Evolutionary conservation across 306 rosid species (phyloP), one percentile per base, ranked within the genome.

Genomic region (Cicer pinnatifidum): DNA sequence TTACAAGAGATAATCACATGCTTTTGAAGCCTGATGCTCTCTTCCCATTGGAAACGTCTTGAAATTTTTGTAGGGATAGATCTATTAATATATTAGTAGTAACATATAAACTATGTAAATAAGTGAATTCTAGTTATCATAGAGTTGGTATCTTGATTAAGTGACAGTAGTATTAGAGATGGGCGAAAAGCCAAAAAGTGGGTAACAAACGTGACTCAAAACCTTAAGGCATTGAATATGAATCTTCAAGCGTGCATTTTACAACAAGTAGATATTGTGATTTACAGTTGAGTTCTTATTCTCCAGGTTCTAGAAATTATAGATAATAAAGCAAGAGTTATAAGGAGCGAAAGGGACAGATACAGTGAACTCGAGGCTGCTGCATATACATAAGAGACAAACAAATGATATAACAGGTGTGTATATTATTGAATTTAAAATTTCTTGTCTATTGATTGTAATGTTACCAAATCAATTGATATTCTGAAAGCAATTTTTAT

Each of bases 251-350:
- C 8, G 6, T 11, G 17, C 17, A 7, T 12, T 33, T 59, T 12
- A 37, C 66, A 35, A 35, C 44, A 1, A 38, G 12, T 53, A 40
- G 40, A 20, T 54, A 17, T 71, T 64, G 76, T 54, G 53, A 84
- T 72, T 80, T 7, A 67, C 11, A 9, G 46, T 75, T 67, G 78
- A 73, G 11, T 6, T 69, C 28, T 47, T 56, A 39, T 47, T 80
- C 75, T 72, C 51, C 86, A 94, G 97, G 95, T 94, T 83, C 87
- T 91, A 33, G 97, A 89, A 85, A 89, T 94, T 71, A 88, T 67
- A 79, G 93, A 75, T 44, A 35, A 85, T 56, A 54, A 74, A 81
- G 96, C 88, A 66, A 88, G 92, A 84, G 91, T 87, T 74, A 82
- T 94, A 76, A 87, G 90, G 82, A 88, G 89, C 84, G 78, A 81